These are phyloP conservation scores for Bipolaris oryzae DNA, from an alignment of 2,329 filamentous ascomycete genomes.

Conservation along the genomic window DNA sequence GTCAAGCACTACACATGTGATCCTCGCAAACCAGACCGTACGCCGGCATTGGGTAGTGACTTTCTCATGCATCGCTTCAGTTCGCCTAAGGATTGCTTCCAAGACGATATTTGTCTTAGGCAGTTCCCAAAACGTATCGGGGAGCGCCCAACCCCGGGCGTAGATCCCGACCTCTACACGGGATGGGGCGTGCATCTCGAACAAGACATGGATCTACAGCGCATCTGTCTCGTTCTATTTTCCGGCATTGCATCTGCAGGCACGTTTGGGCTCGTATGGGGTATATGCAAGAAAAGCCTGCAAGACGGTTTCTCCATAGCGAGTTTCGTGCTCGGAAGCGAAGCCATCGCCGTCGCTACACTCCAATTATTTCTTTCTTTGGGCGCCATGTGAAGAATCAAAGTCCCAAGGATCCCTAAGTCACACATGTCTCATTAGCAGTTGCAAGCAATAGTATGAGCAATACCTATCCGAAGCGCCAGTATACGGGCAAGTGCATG, in stretches of 20 bases:
- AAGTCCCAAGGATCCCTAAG: too few relatives aligned
- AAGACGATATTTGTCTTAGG: constrained; percentile 1
- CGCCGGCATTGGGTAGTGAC: not conserved
- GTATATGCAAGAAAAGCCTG: not conserved
- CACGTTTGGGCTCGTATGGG: not conserved
- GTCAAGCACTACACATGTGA: constrained; percentile 1
- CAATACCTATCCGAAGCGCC: too few relatives aligned
- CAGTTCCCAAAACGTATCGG: constrained; percentile 6
- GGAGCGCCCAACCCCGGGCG: not conserved
- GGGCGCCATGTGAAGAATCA: not conserved
- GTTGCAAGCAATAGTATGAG: too few relatives aligned
- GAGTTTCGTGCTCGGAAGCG: not conserved
- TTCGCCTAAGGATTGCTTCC: not conserved
- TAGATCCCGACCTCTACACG: not conserved
- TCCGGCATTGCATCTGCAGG: not conserved
- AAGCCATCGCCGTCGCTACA: not conserved
- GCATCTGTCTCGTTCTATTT: not conserved
- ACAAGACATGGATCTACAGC: not conserved
- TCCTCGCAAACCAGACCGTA: not conserved
- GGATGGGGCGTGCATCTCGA: constrained; percentile 4
- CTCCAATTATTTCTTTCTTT: not conserved
- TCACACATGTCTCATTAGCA: too few relatives aligned
- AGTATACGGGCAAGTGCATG: too few relatives aligned
- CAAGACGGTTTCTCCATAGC: constrained; percentile 7
- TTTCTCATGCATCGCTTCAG: constrained; percentile 7